phyloP scores from a whole-genome alignment of 1,139 yeast genomes.

The Geotrichum candidum region DNA sequence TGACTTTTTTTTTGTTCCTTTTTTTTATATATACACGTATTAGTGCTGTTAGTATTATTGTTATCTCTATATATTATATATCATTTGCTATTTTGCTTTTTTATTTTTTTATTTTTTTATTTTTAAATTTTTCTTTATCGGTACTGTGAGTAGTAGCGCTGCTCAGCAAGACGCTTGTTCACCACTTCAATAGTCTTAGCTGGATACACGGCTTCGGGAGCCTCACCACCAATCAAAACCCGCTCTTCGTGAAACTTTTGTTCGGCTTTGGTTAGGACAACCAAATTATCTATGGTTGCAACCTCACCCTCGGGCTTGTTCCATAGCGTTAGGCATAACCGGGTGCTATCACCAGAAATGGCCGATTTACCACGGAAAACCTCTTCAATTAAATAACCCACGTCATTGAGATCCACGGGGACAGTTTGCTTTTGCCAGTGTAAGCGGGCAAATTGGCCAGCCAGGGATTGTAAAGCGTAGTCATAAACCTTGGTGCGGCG shows the following conservation, averaged over 20 bases:
- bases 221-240: constrained; percentile 61
- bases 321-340: constrained; percentile 80
- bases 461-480: constrained; percentile 70
- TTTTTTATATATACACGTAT: not conserved
- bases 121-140: constrained; percentile 17
- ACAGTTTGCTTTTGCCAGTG: constrained; percentile 52
- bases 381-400: constrained; percentile 84
- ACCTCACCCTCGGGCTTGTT: constrained; percentile 47
- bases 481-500: constrained; percentile 81
- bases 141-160: constrained; percentile 47
- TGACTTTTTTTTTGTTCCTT: not conserved
- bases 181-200: constrained; percentile 55
- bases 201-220: constrained; percentile 57
- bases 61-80: not conserved
- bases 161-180: constrained; percentile 63
- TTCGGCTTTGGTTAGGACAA: constrained; percentile 84
- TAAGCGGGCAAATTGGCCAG: constrained; percentile 79
- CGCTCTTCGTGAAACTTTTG: constrained; percentile 70
- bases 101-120: too few relatives aligned
- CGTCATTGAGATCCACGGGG: constrained; percentile 66
- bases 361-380: constrained; percentile 89
- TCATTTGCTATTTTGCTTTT: not conserved
- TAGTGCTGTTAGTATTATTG: not conserved
- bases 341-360: constrained; percentile 74
- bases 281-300: constrained; percentile 53